Evolutionary conservation across 2,329 filamentous ascomycete species (phyloP), one percentile per base, ranked within the genome.

Genomic region (Pseudogymnoascus destructans): DNA sequence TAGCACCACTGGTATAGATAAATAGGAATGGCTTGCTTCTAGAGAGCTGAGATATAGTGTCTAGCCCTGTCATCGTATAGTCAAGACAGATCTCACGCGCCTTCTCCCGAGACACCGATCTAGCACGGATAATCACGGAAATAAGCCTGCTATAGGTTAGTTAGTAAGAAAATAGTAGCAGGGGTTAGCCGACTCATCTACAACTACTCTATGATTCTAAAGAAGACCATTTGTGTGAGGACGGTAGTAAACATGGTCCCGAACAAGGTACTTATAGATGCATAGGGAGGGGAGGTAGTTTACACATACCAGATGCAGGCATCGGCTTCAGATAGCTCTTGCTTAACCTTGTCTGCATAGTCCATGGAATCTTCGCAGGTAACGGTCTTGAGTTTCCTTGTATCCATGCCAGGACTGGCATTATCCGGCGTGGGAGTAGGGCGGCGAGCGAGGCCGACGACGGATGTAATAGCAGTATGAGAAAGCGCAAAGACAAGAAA

Each of bases 1-100:
- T 66, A 1, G 68, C 63, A 2, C 76, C 78, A 60, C 77, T 79
- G 61, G 75, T 70, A 62, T 77, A 77, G 2, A 77, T 46, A 59
- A 77, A 78, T 1, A 71, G 72, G 21, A 77, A 67, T 1, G 74
- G 72, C n/a, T 35, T 35, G 32, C 32, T 35, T 13, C 5, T 3
- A 35, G 32, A 35, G 4, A 35, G 32, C 32, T 35, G 13, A n/a
- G 32, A 35, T 7, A 35, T 35, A n/a, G 13, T 35, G 13, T 35
- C 13, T 5, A 35, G 32, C n/a, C 32, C 32, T n/a, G 32, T 35
- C 32, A 35, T 35, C 6, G 32, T 35, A 35, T 35, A 35, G 4
- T 35, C 32, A n/a, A 35, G 32, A 6, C 32, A 35, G n/a, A 35
- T 35, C 32, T 35, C 32, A 7, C 32, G 32, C 32, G 32, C 13